Evolutionary conservation across 179 eudicot genomes (phyloP).

Genomic region (Spinacia oleracea): DNA sequence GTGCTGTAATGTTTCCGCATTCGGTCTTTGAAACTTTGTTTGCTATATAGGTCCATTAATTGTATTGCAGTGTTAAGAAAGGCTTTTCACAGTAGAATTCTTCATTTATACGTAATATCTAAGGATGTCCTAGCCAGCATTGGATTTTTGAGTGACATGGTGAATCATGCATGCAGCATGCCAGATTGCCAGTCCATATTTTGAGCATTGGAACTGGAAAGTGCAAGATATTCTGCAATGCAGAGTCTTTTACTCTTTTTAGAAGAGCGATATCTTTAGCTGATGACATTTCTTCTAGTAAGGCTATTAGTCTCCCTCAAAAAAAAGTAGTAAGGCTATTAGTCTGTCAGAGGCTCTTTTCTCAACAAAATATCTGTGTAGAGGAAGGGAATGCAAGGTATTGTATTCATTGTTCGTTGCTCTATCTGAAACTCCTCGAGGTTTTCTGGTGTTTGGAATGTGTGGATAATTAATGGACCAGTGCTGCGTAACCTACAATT

Average conservation of each 20-base stretch:
- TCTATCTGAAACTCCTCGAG: neutral
- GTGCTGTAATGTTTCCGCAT: neutral
- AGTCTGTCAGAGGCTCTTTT: neutral
- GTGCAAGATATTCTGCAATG: neutral
- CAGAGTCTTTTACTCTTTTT: no score
- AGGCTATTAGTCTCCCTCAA: neutral
- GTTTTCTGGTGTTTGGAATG: neutral
- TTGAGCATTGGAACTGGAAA: neutral
- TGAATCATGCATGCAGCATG: neutral
- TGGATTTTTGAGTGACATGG: neutral
- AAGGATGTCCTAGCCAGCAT: neutral
- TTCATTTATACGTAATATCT: neutral
- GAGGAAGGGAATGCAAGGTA: neutral
- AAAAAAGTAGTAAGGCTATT: neutral
- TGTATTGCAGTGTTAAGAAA: neutral
- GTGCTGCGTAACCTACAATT: neutral
- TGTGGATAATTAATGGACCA: neutral
- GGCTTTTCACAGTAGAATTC: neutral
- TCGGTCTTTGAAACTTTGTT: neutral
- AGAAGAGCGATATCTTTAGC: neutral
- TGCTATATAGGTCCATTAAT: neutral
- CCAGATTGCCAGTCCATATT: neutral
- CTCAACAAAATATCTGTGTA: neutral
- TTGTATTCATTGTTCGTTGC: neutral
- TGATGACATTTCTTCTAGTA: neutral